Conservation (phyloP, 345 rosid genomes). For the Xanthoceras sorbifolium region DNA sequence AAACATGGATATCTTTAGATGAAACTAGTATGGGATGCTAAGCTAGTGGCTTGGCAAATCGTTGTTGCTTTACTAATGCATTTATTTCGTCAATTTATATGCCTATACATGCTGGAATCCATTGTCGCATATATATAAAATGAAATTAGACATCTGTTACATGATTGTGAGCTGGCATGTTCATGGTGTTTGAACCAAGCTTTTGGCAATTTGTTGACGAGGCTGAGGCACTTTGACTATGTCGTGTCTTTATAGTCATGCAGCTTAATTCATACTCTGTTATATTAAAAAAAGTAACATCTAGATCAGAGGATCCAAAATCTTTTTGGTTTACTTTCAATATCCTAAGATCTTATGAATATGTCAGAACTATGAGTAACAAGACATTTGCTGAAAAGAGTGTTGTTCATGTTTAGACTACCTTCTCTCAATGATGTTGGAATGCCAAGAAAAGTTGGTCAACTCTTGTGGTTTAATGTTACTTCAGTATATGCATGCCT, state of each 20-base stretch:
- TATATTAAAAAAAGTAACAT: neutral
- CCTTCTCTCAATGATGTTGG: neutral
- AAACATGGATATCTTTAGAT: neutral
- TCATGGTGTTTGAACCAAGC: neutral
- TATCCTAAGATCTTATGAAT: neutral
- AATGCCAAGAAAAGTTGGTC: neutral
- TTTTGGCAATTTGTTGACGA: neutral
- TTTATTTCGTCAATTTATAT: neutral
- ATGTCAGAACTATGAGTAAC: neutral
- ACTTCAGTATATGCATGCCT: neutral
- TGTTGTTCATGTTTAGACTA: neutral
- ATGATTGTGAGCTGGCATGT: neutral
- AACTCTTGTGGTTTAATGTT: neutral
- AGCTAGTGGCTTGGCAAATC: neutral
- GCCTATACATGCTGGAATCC: neutral
- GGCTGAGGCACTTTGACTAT: neutral
- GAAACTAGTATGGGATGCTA: conserved; percentile 2
- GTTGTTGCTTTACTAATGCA: conserved; percentile 3
- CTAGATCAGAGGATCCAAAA: neutral
- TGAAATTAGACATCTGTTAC: neutral
- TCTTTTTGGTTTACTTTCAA: conserved; percentile 3
- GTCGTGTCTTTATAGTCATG: neutral
- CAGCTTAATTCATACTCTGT: neutral
- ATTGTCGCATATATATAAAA: neutral
- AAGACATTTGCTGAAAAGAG: neutral